These are phyloP conservation scores for Lachancea mirantina DNA, from an alignment of 805 yeast genomes.

Conservation along the genomic window DNA sequence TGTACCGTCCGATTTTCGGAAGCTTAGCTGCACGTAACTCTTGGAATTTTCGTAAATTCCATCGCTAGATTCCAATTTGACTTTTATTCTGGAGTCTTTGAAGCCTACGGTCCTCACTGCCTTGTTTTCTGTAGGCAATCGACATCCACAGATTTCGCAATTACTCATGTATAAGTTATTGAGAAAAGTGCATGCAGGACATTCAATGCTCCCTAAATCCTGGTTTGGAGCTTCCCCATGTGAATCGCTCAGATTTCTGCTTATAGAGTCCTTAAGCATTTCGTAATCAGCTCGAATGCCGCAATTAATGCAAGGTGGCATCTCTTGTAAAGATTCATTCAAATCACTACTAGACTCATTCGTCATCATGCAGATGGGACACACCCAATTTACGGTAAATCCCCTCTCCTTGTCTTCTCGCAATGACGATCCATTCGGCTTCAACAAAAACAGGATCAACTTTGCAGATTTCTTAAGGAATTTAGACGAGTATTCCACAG, in stretches of 20 bases:
- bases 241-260: conserved; percentile 3
- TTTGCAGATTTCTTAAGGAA: conserved; percentile 78
- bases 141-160: conserved; percentile 86
- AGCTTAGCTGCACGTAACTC: conserved; percentile 57
- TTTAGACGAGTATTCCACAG: conserved; percentile 40
- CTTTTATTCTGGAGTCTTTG: conserved; percentile 28
- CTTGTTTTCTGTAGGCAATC: conserved; percentile 26
- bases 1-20: conserved; percentile 62
- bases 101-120: conserved; percentile 18
- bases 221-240: neutral
- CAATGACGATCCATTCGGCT: conserved; percentile 7
- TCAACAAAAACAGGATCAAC: conserved; percentile 40
- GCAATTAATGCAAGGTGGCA: conserved; percentile 52
- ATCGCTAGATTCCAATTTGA: conserved; percentile 29
- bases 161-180: conserved; percentile 71
- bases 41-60: conserved; percentile 14
- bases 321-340: conserved; percentile 12
- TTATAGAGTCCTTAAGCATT: conserved; percentile 30
- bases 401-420: neutral
- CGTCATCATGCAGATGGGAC: conserved; percentile 66
- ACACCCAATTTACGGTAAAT: conserved; percentile 78
- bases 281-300: conserved; percentile 46
- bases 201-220: conserved; percentile 21
- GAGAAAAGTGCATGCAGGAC: conserved; percentile 65
- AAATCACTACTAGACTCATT: conserved; percentile 24